Conservation (phyloP, 2,329 filamentous ascomycete genomes). For the Metarhizium sp. region DNA sequence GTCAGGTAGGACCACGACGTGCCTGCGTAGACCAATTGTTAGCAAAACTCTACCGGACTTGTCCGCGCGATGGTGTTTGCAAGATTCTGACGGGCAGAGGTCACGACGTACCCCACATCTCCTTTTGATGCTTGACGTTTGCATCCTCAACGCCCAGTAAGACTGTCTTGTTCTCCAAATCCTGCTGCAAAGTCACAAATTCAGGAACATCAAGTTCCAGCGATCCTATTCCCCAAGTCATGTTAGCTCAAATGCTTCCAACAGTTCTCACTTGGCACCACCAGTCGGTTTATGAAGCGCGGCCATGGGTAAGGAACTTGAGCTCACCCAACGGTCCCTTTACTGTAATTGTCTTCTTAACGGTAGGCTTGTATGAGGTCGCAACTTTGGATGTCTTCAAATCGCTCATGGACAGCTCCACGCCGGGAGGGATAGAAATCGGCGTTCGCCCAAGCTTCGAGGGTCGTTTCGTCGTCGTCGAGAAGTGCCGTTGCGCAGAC, state of each 20-base stretch:
- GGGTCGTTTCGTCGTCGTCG: constrained; percentile 52
- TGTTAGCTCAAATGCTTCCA: constrained; percentile 2
- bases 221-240: constrained; percentile 42
- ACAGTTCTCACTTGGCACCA: not conserved
- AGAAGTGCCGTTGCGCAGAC: constrained; percentile 46
- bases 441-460: constrained; percentile 84
- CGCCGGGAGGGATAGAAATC: constrained; percentile 73
- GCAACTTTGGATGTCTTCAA: constrained; percentile 42
- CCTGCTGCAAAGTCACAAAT: constrained; percentile 64
- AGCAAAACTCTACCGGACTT: not conserved
- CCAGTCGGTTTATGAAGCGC: not conserved
- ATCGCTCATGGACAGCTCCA: constrained; percentile 64
- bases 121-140: constrained; percentile 64
- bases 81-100: not conserved
- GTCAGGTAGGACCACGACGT: constrained; percentile 84
- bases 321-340: constrained; percentile 68
- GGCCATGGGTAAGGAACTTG: not conserved
- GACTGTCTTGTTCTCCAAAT: constrained; percentile 53
- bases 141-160: constrained; percentile 61
- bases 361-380: constrained; percentile 51
- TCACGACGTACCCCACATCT: constrained; percentile 76
- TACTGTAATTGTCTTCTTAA: constrained; percentile 61
- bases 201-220: constrained; percentile 70
- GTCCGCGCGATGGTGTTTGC: not conserved
- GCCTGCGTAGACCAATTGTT: constrained; percentile 39